Evolutionary conservation across 331 rosid genomes (phyloP), one percentile per base, ranked within the genome.

Genomic region (Phaseolus coccineus): DNA sequence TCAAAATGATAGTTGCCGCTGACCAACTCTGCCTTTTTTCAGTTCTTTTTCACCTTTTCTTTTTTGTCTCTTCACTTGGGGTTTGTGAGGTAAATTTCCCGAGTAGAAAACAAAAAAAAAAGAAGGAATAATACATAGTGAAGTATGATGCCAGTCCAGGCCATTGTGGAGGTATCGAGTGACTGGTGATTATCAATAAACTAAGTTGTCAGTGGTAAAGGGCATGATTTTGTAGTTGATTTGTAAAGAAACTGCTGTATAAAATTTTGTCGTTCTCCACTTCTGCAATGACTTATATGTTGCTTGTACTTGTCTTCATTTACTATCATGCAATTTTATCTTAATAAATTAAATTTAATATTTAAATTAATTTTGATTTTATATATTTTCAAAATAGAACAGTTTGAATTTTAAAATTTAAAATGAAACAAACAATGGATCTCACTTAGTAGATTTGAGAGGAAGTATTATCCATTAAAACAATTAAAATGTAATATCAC

Each of bases 141-240:
- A 76, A 85, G 82, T 73, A 95, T 85, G 98, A 95, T 85, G 99
- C 97, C 94, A 88, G 96, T 96, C 99, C 98, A 89, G 99, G 96
- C 97, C 91, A 62, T 71, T 78, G 82, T 84, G 82, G 82, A 57
- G 87, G 87, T 76, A 87, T 80, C 97, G 87, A 76, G 99, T 85
- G 99, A 96, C 92, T 93, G 99, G 97, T 91, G 40, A 78, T 16
- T 86, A 93, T 87, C 84, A 93, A 93, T 90, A 86, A 93, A 77
- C 40, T 74, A 80, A 46, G 71, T 78, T 81, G 81, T 74, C 62
- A 51, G 77, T 42, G 84, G 73, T 58, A 82, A 73, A 70, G 44
- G 56, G 14, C 80, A 64, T 77, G 52, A 61, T 86, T 66, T 84
- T 69, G 89, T 76, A 78, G 88, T 80, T 82, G 81, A 77, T 73